Percentiles rank a stretch among this genome's conserved stretches.
Conservation (phyloP, 495 filamentous ascomycete genomes). For the Cercophora samala region DNA sequence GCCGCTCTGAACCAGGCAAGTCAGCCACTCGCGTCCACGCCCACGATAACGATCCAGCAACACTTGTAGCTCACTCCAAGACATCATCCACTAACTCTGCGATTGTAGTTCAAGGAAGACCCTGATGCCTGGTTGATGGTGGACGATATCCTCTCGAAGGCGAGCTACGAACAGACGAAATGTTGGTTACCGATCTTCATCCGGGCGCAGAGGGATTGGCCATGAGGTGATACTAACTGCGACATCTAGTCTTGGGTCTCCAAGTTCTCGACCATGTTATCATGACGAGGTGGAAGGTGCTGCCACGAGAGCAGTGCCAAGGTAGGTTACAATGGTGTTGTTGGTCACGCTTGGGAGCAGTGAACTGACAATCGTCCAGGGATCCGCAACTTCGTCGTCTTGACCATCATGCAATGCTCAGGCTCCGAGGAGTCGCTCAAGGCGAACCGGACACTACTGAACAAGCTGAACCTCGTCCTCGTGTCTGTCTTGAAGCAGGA, state of each 20-base stretch:
- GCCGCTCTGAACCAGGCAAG: slow-evolving; percentile 88
- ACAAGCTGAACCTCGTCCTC: slow-evolving; percentile 96
- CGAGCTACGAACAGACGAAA: slow-evolving; percentile 92
- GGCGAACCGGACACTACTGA: slow-evolving; percentile 78
- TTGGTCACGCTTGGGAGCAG: background rate
- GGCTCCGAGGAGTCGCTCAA: slow-evolving; percentile 80
- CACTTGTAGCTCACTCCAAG: background rate
- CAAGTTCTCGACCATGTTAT: slow-evolving; percentile 98
- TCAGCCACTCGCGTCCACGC: slow-evolving; percentile 11
- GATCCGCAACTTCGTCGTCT: slow-evolving; percentile 97
- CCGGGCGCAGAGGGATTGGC: background rate
- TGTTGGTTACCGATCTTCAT: slow-evolving; percentile 54
- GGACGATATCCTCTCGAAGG: slow-evolving; percentile 88
- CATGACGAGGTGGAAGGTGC: slow-evolving; percentile 97
- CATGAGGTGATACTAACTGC: slow-evolving; percentile 42
- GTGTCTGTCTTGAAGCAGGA: slow-evolving; percentile 98
- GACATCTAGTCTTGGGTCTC: slow-evolving; percentile 71
- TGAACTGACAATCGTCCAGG: slow-evolving; percentile 47
- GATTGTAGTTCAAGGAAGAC: slow-evolving; percentile 88
- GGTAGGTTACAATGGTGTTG: slow-evolving; percentile 44
- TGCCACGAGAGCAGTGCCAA: slow-evolving; percentile 92
- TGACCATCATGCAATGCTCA: slow-evolving; percentile 92
- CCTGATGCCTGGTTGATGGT: slow-evolving; percentile 96
- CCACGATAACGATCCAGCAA: slow-evolving; percentile 2
- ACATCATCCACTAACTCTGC: slow-evolving; percentile 14